Evolutionary conservation across 148 eudicot species (phyloP).

Genomic region (Drosera capensis): DNA sequence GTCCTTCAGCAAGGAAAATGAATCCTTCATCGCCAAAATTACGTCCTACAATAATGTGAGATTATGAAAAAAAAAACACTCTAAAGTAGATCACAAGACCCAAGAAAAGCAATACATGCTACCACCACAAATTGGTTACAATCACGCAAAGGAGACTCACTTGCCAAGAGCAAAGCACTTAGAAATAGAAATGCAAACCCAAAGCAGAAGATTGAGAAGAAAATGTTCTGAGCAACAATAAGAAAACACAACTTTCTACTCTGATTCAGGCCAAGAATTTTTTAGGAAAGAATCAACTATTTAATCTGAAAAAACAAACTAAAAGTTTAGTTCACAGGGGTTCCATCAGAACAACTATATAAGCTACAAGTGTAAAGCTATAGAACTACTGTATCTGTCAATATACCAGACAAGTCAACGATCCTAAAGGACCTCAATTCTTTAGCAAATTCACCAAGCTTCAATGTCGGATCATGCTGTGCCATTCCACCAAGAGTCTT

Average conservation of each 20-base stretch:
- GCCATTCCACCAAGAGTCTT: constrained; percentile 40
- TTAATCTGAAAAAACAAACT: background rate
- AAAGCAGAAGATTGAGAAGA: too few species aligned
- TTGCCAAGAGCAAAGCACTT: too few species aligned
- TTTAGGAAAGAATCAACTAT: background rate
- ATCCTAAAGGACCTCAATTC: constrained; percentile 57
- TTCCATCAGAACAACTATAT: background rate
- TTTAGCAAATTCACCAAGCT: constrained; percentile 68
- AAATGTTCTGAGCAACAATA: too few species aligned
- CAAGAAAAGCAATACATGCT: too few species aligned
- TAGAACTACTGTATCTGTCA: background rate
- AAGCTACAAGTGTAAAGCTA: background rate
- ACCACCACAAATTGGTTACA: background rate
- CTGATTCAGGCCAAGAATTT: too few species aligned
- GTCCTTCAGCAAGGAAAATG: constrained; percentile 77
- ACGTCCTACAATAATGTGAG: constrained; percentile 26
- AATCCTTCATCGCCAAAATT: constrained; percentile 90
- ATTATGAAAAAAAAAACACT: background rate
- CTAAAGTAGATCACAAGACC: background rate
- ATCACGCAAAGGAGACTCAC: too few species aligned
- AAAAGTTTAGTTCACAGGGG: background rate
- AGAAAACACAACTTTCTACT: too few species aligned
- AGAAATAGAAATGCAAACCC: too few species aligned
- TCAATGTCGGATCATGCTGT: constrained; percentile 59
- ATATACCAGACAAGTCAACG: constrained; percentile 83